Base-by-base conservation (phyloP, 1,139 yeast genomes). In the Protomyces inundatus region DNA sequence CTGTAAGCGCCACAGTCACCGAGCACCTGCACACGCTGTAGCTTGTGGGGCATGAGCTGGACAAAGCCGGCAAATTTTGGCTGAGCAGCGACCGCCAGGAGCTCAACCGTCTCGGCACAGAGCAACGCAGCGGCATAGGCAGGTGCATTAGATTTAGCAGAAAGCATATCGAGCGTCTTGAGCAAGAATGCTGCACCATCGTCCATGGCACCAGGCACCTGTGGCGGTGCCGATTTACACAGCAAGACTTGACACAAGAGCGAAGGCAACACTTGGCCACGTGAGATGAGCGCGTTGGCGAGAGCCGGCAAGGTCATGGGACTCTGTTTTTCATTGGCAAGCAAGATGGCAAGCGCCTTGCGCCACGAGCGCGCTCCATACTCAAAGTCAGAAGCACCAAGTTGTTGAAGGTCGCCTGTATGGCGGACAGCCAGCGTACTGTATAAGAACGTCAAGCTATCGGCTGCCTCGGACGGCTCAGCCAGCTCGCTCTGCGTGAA, bases 361-460 rank as follows among this genome's bases (percentile, higher is more conserved):
- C 62, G 62, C 62, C 62, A 58, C 14, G 53, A 32, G 23, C 32
- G 48, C 35, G 52, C n/a, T 12, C 40, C 50, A 39, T 50, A 50
- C 5, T n/a, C 35, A 12, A 37, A 35, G 30, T 35, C 37, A 54
- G 40, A 51, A 30, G 32, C 72, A 66, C 37, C 52, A 14, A 42
- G 50, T 32, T 55, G 42, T 12, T 16, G 55, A 5, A 42, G 72
- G 0, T 84, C 83, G 46, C 79, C 78, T 52, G 79, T 79, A 2
- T 82, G 80, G 67, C 84, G 84, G 1, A 95, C 95, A 10, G 85
- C 81, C 68, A 85, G 80, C 0, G 85, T 81, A 69, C 87, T 83
- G 71, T 88, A 82, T 52, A 87, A 74, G 32, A 85, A 73, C 0
- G 89, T 86, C 77, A 88, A 78, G 70, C 82, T 79, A 37, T 80